A percentile compares a stretch with the other conserved stretches of the same genome.
Conservation (phyloP, 331 rosid genomes). For the Arachis monticola region DNA sequence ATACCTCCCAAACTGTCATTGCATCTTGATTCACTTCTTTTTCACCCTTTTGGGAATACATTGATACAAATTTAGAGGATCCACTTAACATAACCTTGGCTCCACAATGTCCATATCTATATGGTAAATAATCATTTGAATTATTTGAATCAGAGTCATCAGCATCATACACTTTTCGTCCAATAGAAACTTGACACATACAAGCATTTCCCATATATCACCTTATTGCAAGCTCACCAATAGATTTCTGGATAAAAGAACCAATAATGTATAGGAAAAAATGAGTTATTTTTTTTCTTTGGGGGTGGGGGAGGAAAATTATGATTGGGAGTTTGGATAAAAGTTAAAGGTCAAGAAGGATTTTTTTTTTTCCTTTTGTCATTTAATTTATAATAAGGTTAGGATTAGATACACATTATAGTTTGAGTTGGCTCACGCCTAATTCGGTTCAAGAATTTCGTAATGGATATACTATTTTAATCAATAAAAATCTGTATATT, state of each 20-base stretch:
- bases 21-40: constrained; percentile 91
- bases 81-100: constrained; percentile 54
- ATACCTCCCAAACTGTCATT: constrained; percentile 87
- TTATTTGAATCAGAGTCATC: constrained; percentile 24
- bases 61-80: constrained; percentile 59
- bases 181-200: constrained; percentile 37
- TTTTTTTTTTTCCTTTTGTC: neutral
- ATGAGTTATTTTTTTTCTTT: neutral
- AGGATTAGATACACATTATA: constrained; percentile 23
- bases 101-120: constrained; percentile 50
- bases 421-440: constrained; percentile 19
- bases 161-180: constrained; percentile 36
- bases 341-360: neutral
- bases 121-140: neutral
- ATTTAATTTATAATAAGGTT: neutral
- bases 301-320: neutral
- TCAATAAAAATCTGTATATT: neutral
- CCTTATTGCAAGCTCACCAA: neutral
- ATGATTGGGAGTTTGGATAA: neutral
- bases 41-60: constrained; percentile 72
- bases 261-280: constrained; percentile 15
- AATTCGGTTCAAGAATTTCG: constrained; percentile 15
- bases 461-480: neutral
- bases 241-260: neutral
- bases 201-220: constrained; percentile 72